Evolutionary conservation across 345 rosid genomes (phyloP).

Genomic region (Lenwebbia sp.): DNA sequence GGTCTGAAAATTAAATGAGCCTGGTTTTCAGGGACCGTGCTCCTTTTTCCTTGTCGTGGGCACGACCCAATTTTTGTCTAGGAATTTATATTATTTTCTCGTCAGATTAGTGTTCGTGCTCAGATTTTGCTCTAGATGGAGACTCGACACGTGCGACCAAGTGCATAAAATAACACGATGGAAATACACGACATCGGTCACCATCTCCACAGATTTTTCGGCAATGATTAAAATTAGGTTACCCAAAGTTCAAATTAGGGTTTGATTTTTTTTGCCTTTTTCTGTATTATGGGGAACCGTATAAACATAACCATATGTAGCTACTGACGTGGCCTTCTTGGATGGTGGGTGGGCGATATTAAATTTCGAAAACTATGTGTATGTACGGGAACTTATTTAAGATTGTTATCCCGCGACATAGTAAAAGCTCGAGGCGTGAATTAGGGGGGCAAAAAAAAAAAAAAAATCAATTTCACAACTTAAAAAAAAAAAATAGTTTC

Average conservation of each 20-base stretch:
- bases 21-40: conserved; percentile 42
- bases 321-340: background rate
- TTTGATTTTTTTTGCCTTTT: background rate
- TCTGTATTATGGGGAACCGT: too few relatives aligned
- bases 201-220: background rate
- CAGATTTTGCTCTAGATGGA: background rate
- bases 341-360: background rate
- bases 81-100: background rate
- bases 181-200: conserved; percentile 19
- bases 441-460: background rate
- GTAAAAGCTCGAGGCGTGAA: background rate
- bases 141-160: conserved; percentile 1
- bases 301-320: too few relatives aligned
- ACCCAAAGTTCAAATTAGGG: background rate
- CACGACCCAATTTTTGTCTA: conserved; percentile 23
- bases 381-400: too few relatives aligned
- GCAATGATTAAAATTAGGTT: background rate
- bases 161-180: background rate
- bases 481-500: background rate
- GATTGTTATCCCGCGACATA: background rate
- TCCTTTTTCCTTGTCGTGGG: conserved; percentile 24
- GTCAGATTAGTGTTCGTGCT: background rate
- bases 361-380: background rate
- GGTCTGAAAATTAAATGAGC: conserved; percentile 1
- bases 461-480: background rate